phyloP scores from a whole-genome alignment of 1,284 basidiomycete genomes.

The Trichosporon sp. region DNA sequence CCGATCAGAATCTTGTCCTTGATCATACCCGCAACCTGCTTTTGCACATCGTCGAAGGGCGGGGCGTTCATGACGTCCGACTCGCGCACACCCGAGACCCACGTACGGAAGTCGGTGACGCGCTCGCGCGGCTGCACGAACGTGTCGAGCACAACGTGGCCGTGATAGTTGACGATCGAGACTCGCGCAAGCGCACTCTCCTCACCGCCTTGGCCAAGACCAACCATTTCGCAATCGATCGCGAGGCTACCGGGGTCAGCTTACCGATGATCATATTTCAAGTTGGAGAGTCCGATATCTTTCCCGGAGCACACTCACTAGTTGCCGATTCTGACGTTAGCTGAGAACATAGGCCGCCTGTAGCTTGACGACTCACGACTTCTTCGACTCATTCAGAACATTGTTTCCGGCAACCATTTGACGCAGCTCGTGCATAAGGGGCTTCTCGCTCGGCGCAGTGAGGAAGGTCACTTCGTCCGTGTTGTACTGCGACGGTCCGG shows the following conservation, averaged over 20 bases:
- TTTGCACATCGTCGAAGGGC: constrained; percentile 78
- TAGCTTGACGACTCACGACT: constrained; percentile 40
- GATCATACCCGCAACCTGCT: constrained; percentile 74
- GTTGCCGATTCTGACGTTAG: constrained; percentile 41
- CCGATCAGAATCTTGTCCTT: constrained; percentile 86
- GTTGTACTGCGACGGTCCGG: constrained; percentile 22
- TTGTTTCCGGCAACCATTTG: constrained; percentile 48
- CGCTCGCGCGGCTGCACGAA: constrained; percentile 85
- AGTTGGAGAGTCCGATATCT: neutral
- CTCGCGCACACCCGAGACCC: constrained; percentile 82
- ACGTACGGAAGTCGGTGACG: constrained; percentile 91
- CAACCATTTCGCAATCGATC: constrained; percentile 98
- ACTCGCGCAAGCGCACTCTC: constrained; percentile 88
- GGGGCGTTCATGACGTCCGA: constrained; percentile 78
- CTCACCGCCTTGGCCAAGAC: constrained; percentile 76
- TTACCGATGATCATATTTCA: neutral
- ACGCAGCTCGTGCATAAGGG: constrained; percentile 47
- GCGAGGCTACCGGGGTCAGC: constrained; percentile 59
- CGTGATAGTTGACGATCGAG: constrained; percentile 88
- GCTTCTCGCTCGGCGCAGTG: constrained; percentile 37
- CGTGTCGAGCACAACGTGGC: constrained; percentile 75
- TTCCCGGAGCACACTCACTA: constrained; percentile 32
- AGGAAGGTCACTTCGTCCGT: constrained; percentile 34
- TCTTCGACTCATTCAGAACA: constrained; percentile 45
- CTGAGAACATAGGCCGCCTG: neutral